Evolutionary conservation across 257 asterid species (phyloP).

Genomic region (Eucommia ulmoides): DNA sequence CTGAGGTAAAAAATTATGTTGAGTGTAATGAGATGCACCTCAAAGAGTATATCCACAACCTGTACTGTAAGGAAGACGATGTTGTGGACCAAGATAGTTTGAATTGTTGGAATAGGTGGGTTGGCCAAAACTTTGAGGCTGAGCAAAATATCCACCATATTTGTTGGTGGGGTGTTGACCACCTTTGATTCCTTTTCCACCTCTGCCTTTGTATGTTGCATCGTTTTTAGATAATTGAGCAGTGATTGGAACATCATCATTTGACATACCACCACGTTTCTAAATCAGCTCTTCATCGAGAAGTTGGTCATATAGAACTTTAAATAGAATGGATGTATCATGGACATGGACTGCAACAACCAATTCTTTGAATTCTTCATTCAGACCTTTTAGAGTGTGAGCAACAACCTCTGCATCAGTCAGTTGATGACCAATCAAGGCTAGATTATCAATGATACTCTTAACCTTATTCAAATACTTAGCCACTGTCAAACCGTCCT

Average conservation of each 20-base stretch:
- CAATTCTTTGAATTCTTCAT: background rate
- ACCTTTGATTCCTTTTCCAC: background rate
- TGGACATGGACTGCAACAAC: background rate
- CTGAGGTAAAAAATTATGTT: background rate
- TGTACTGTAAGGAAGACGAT: background rate
- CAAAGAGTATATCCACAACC: background rate
- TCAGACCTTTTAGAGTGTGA: background rate
- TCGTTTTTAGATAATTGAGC: background rate
- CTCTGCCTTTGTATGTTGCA: background rate
- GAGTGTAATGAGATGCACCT: background rate
- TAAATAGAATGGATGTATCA: background rate
- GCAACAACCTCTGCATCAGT: background rate
- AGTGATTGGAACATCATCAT: background rate
- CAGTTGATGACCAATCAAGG: background rate
- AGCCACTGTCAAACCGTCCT: background rate
- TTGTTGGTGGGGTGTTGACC: background rate
- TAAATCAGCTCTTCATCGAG: background rate
- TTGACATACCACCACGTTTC: background rate
- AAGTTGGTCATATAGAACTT: background rate
- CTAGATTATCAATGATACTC: background rate
- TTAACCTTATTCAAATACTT: background rate
- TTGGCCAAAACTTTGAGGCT: background rate
- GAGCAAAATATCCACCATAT: background rate
- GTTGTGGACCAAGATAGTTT: background rate
- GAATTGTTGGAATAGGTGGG: background rate